Evolutionary conservation across 495 filamentous ascomycete species (phyloP).

Genomic region (Penicillium psychrofluorescens): DNA sequence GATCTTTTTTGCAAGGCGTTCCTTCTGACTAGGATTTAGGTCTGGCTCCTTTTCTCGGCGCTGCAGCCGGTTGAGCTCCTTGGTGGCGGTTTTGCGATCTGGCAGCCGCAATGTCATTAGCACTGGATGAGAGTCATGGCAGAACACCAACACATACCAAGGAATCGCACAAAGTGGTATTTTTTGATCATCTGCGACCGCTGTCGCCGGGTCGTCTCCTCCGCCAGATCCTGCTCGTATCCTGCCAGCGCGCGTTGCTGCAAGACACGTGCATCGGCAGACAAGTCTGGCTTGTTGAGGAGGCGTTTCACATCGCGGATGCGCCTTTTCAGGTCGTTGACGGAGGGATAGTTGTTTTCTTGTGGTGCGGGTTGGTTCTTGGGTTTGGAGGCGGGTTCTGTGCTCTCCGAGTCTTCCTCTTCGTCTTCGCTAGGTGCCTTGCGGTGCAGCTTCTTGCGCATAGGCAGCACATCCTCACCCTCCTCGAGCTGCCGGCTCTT

Average conservation of each 20-base stretch:
- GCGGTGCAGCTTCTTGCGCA: constrained; percentile 20
- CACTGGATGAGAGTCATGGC: not conserved
- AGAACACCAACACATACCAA: constrained; percentile 34
- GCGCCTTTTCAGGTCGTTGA: constrained; percentile 46
- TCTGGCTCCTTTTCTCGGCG: constrained; percentile 40
- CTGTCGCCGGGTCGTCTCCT: constrained; percentile 53
- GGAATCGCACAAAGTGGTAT: constrained; percentile 95
- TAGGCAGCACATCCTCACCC: constrained; percentile 7
- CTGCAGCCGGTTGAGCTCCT: constrained; percentile 55
- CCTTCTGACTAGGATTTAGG: constrained; percentile 39
- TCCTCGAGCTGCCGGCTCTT: constrained; percentile 17
- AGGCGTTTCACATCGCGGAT: constrained; percentile 49
- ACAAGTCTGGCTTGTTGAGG: constrained; percentile 56
- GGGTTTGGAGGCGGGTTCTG: constrained; percentile 14
- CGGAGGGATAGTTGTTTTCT: constrained; percentile 32
- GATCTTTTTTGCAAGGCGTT: constrained; percentile 48
- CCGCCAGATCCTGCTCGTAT: constrained; percentile 63
- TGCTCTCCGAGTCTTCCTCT: constrained; percentile 6
- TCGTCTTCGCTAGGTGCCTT: constrained; percentile 5
- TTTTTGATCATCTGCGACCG: constrained; percentile 70
- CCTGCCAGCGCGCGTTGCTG: constrained; percentile 74
- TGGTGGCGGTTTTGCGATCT: constrained; percentile 82
- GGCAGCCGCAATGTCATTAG: constrained; percentile 1
- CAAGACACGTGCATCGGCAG: constrained; percentile 65
- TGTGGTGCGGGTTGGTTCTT: constrained; percentile 15